Evolutionary conservation across 2,329 filamentous ascomycete genomes (phyloP).

Genomic region (Pseudopithomyces chartarum): DNA sequence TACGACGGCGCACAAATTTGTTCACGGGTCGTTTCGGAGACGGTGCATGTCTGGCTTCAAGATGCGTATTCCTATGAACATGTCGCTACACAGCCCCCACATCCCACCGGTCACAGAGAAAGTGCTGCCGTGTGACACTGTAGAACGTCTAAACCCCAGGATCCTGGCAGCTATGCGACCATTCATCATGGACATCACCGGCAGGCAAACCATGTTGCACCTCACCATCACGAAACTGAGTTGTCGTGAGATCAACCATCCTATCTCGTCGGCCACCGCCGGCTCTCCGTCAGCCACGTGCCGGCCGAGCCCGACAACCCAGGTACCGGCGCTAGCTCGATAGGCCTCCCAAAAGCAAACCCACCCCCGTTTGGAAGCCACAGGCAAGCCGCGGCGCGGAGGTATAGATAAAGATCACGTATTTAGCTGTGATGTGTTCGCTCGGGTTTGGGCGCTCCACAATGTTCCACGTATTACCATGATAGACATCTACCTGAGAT

Average conservation of each 20-base stretch:
- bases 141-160: too few relatives aligned
- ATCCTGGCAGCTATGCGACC: too few relatives aligned
- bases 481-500: background rate
- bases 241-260: too few relatives aligned
- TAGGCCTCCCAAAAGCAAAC: conserved; percentile 9
- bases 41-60: background rate
- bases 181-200: too few relatives aligned
- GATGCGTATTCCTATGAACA: too few relatives aligned
- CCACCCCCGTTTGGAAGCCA: conserved; percentile 12
- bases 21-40: background rate
- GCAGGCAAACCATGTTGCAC: too few relatives aligned
- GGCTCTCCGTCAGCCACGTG: conserved; percentile 13
- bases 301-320: conserved; percentile 11
- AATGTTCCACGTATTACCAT: background rate
- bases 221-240: too few relatives aligned
- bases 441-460: background rate
- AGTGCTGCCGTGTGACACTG: too few relatives aligned
- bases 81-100: too few relatives aligned
- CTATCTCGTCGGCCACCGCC: conserved; percentile 20
- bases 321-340: conserved; percentile 16
- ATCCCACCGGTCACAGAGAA: too few relatives aligned
- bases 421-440: background rate
- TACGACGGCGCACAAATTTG: background rate
- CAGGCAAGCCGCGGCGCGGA: background rate
- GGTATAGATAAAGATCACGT: conserved; percentile 12